A percentile compares a stretch with the other conserved stretches of the same genome.
Evolutionary conservation across 1,284 basidiomycete genomes (phyloP).

Genomic region (Porodaedalea pini): DNA sequence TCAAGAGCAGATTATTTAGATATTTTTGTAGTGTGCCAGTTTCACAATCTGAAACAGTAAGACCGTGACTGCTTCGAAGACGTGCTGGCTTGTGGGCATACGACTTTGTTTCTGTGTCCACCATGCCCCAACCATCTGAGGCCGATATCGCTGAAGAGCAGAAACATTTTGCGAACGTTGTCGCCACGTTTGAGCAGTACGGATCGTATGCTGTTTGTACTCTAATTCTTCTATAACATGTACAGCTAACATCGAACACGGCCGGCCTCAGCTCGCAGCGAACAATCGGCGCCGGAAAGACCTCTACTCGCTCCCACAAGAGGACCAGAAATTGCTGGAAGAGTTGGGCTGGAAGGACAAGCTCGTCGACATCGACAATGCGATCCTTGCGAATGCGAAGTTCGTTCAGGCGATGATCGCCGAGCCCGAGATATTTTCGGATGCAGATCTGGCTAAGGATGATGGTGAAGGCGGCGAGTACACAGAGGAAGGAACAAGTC

Average conservation of each 20-base stretch:
- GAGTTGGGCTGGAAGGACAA: conserved; percentile 64
- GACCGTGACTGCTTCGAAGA: no score
- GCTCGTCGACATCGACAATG: conserved; percentile 61
- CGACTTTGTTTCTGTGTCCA: background rate
- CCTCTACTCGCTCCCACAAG: conserved; percentile 54
- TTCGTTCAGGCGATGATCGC: conserved; percentile 65
- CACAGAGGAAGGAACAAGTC: background rate
- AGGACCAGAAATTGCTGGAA: conserved; percentile 60
- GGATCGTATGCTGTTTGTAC: conserved; percentile 55
- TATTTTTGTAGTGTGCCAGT: no score
- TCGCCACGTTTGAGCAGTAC: conserved; percentile 65
- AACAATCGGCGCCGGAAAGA: conserved; percentile 77
- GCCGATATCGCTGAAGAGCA: conserved; percentile 46
- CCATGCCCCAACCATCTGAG: conserved; percentile 16
- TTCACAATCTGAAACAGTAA: no score
- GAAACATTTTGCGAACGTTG: conserved; percentile 62
- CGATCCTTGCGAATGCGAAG: conserved; percentile 65
- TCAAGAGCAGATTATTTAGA: background rate
- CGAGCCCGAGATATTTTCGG: conserved; percentile 70
- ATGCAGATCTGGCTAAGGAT: conserved; percentile 33
- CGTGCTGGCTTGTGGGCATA: no score
- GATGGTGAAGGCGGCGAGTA: conserved; percentile 29
- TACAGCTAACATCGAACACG: conserved; percentile 8
- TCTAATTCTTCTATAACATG: conserved; percentile 9
- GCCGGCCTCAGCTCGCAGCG: conserved; percentile 55